These are phyloP conservation scores for Coemansia sp. DNA, from an alignment of 192 early-diverging fungal species.

Conservation along the genomic window DNA sequence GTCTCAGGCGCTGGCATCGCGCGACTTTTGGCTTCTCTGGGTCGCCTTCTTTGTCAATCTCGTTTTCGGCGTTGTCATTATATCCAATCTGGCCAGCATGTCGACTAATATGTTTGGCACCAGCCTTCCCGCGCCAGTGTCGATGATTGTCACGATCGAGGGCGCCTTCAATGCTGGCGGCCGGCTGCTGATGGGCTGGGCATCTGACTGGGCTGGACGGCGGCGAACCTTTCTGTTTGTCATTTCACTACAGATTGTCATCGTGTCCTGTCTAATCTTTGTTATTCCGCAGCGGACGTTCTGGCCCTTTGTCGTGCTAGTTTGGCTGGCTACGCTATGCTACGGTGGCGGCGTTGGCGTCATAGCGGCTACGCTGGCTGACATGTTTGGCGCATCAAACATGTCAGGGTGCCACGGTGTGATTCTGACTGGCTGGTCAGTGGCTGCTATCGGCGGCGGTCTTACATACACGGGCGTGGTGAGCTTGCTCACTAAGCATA, in stretches of 20 bases:
- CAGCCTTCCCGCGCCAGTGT: slow-evolving; percentile 30
- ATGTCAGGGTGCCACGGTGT: slow-evolving; percentile 74
- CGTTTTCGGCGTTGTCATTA: slow-evolving; percentile 64
- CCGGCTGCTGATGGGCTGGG: slow-evolving; percentile 59
- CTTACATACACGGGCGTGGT: slow-evolving; percentile 69
- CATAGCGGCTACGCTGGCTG: slow-evolving; percentile 74
- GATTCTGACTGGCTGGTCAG: slow-evolving; percentile 77
- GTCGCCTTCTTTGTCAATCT: slow-evolving; percentile 67
- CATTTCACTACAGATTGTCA: slow-evolving; percentile 60
- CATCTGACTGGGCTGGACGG: slow-evolving; percentile 64
- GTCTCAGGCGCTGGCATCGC: slow-evolving; percentile 58
- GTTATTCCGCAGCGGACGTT: slow-evolving; percentile 60
- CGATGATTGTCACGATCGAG: slow-evolving; percentile 61
- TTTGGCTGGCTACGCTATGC: slow-evolving; percentile 67
- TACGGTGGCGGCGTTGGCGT: slow-evolving; percentile 79
- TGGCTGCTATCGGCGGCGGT: slow-evolving; percentile 72
- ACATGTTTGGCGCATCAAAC: slow-evolving; percentile 82
- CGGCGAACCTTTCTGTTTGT: slow-evolving; percentile 69
- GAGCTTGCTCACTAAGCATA: slow-evolving; percentile 41
- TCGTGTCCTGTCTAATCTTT: slow-evolving; percentile 61
- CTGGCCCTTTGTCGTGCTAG: slow-evolving; percentile 62
- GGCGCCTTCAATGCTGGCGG: slow-evolving; percentile 65
- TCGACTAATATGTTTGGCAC: slow-evolving; percentile 59
- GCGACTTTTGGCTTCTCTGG: slow-evolving; percentile 65
- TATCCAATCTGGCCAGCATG: slow-evolving; percentile 67